A percentile compares a stretch with the other conserved stretches of the same genome.
Evolutionary conservation across 2,329 filamentous ascomycete species (phyloP).

Genomic region (Neoascochyta sp.): DNA sequence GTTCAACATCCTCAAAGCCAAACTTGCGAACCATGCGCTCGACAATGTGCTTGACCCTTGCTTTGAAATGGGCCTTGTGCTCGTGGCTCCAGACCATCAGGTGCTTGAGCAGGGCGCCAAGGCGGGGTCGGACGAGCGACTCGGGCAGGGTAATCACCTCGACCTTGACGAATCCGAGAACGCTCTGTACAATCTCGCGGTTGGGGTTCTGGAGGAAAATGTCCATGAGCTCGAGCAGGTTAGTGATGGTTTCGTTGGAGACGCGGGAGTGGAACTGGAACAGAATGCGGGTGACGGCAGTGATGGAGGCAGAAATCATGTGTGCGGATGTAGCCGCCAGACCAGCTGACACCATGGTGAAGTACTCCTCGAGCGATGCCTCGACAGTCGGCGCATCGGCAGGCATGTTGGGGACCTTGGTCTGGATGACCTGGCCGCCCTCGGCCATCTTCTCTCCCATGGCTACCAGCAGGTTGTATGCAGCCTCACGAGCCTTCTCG

Average conservation of each 20-base stretch:
- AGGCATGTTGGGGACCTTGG: slow-evolving; percentile 83
- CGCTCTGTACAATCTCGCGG: slow-evolving; percentile 90
- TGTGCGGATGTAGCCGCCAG: slow-evolving; percentile 89
- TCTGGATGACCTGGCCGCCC: slow-evolving; percentile 75
- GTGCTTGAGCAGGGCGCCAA: slow-evolving; percentile 77
- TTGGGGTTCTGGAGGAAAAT: slow-evolving; percentile 96
- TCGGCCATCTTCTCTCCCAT: slow-evolving; percentile 81
- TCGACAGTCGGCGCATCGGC: slow-evolving; percentile 70
- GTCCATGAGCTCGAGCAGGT: slow-evolving; percentile 91
- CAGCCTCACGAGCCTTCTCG: slow-evolving; percentile 82
- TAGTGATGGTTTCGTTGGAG: slow-evolving; percentile 65
- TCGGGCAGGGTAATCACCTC: slow-evolving; percentile 82
- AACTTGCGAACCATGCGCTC: slow-evolving; percentile 92
- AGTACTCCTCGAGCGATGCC: slow-evolving; percentile 88
- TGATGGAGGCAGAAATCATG: slow-evolving; percentile 98
- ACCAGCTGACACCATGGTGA: slow-evolving; percentile 97
- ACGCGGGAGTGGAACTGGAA: slow-evolving; percentile 81
- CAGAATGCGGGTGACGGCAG: slow-evolving; percentile 84
- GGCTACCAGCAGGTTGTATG: slow-evolving; percentile 83
- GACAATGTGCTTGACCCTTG: slow-evolving; percentile 96
- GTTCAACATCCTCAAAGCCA: slow-evolving; percentile 75
- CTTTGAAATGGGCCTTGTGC: slow-evolving; percentile 94
- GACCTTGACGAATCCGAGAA: slow-evolving; percentile 95
- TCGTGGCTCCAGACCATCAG: slow-evolving; percentile 96
- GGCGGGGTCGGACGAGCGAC: slow-evolving; percentile 71